phyloP scores from a whole-genome alignment of 2,329 filamentous ascomycete species.

The Cordyceps cateniannulata region DNA sequence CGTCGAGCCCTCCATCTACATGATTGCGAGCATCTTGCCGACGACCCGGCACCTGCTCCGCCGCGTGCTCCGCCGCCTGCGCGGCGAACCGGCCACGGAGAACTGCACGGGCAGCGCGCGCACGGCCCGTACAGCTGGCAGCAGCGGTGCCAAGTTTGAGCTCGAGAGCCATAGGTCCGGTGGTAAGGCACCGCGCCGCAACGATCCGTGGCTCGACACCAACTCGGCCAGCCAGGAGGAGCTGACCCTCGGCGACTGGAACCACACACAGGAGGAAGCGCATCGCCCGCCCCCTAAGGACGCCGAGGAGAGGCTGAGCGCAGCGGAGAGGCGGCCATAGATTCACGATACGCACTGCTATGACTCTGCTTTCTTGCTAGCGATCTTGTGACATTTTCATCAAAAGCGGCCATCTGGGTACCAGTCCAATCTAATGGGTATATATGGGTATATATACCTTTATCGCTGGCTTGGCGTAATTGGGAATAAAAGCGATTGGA shows the following conservation, averaged over 20 bases:
- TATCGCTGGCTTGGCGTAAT: neutral
- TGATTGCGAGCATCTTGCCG: conserved; percentile 14
- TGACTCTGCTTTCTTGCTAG: neutral
- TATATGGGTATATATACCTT: neutral
- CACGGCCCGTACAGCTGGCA: neutral
- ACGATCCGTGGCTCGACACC: neutral
- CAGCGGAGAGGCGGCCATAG: neutral
- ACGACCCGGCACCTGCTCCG: conserved; percentile 12
- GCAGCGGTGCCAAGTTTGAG: neutral
- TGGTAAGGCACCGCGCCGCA: neutral
- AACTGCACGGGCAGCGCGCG: neutral
- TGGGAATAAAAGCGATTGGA: neutral
- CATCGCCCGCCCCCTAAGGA: neutral
- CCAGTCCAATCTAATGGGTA: neutral
- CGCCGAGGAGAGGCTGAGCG: neutral
- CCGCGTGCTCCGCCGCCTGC: neutral
- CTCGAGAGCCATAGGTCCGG: neutral
- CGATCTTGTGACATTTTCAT: neutral
- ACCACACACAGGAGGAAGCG: neutral
- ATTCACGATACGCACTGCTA: neutral
- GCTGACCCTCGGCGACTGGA: conserved; percentile 11
- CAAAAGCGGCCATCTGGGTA: neutral
- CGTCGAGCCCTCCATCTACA: conserved; percentile 15
- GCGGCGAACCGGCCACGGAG: neutral
- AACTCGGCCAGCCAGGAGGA: conserved; percentile 10